Evolutionary conservation across 768 basidiomycete genomes (phyloP), one percentile per base, ranked within the genome.

Genomic region (Mycena leptocephala): DNA sequence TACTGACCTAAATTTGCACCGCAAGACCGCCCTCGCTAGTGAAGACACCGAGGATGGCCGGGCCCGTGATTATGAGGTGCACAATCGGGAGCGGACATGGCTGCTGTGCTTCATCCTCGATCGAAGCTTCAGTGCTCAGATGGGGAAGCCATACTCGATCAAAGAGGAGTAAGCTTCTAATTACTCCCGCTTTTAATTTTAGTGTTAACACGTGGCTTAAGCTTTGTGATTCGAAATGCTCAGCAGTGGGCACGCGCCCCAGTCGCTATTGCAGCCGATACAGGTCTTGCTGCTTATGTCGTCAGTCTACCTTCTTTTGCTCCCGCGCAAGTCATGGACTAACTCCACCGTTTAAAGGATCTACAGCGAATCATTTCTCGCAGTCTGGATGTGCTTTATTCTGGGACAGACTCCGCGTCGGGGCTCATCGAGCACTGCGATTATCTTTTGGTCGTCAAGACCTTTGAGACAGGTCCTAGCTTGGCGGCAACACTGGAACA

Each of bases 1-100:
- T 13, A 98, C 95, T 18, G 98, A 99, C 85, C 87, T 99, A 39
- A 99, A 99, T 83, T 85, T 99, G 70, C 97, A 99, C 82, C 93
- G 97, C 69, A 97, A 98, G 83, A 94, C 95, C 10, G 87, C 89
- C 1, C 84, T 89, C 51, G 85, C 86, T 26, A 91, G 88, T 77
- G 88, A 89, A 28, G 94, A 96, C 75, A 93, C 94, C 1, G 88
- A 93, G n/a, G 97, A 97, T 81, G 95, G 93, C 39, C 91, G 90
- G 67, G 92, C 93, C 28, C 92, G 95, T 67, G 96, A 95, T 81
- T 84, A 90, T 72, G 95, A 99, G 86, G 93, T 98, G 16, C 94
- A 95, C 85, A 99, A 99, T 83, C 92, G 98, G 56, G 97, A 99
- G 85, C 88, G 98, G 61, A 96, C 97, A 11, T 99, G 98, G 98